Evolutionary conservation across 768 basidiomycete genomes (phyloP).

Genomic region (Jaapia argillacea): DNA sequence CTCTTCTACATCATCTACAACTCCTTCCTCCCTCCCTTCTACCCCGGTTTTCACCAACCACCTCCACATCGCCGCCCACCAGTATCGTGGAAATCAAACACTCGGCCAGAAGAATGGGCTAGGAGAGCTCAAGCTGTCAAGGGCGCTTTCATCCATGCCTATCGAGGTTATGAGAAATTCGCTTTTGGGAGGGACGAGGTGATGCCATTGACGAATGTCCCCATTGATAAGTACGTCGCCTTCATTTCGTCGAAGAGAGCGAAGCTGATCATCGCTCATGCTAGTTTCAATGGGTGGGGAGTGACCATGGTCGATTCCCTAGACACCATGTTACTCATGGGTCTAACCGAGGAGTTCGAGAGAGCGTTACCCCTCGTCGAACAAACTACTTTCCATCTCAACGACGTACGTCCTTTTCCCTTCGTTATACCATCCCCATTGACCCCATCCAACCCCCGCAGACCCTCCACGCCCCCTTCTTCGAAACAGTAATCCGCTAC

Average conservation of each 20-base stretch:
- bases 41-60: not conserved
- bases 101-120: slow-evolving; percentile 33
- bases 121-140: slow-evolving; percentile 46
- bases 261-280: not conserved
- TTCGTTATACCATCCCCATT: not conserved
- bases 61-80: not conserved
- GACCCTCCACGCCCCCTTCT: slow-evolving; percentile 37
- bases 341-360: slow-evolving; percentile 56
- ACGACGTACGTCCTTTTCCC: slow-evolving; percentile 23
- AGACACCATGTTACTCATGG: slow-evolving; percentile 83
- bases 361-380: slow-evolving; percentile 48
- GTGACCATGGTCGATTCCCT: slow-evolving; percentile 73
- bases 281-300: slow-evolving; percentile 76
- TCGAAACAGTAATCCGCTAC: slow-evolving; percentile 85
- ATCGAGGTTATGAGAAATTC: slow-evolving; percentile 50
- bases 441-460: not conserved
- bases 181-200: slow-evolving; percentile 61
- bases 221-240: slow-evolving; percentile 38
- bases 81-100: no score
- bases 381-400: slow-evolving; percentile 37
- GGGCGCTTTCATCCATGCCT: slow-evolving; percentile 57
- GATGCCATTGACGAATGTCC: slow-evolving; percentile 35
- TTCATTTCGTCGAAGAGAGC: not conserved
- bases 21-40: slow-evolving; percentile 3
- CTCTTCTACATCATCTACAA: slow-evolving; percentile 13